A percentile compares a stretch with the other conserved stretches of the same genome.
phyloP scores from a whole-genome alignment of 768 basidiomycete genomes.

The Tylopilus vinaceipallidus region DNA sequence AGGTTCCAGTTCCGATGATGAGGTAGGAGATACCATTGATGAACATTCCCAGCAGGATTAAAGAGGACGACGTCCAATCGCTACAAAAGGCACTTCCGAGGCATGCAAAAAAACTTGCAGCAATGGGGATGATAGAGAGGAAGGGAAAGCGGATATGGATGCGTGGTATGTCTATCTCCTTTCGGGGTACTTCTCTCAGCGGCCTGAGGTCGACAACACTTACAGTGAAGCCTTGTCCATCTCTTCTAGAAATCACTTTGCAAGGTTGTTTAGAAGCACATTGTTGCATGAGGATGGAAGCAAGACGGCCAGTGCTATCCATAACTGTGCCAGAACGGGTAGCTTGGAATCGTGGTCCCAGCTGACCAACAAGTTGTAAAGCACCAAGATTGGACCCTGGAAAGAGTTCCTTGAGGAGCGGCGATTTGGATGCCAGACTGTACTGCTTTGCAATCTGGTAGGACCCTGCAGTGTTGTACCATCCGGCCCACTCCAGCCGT shows the following conservation, averaged over 20 bases:
- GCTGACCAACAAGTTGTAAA: not conserved
- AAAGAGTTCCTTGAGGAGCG: not conserved
- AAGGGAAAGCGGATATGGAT: not conserved
- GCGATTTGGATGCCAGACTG: conserved; percentile 16
- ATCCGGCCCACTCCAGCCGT: too few species aligned
- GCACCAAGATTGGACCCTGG: too few species aligned
- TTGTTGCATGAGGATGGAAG: conserved; percentile 2
- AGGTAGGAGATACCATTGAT: conserved; percentile 25
- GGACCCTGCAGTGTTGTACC: conserved; percentile 32
- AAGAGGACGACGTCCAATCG: conserved; percentile 27
- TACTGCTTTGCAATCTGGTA: conserved; percentile 26
- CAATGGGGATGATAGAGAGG: conserved; percentile 16
- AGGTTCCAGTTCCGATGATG: conserved; percentile 17
- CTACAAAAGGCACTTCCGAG: conserved; percentile 13
- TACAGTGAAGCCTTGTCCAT: not conserved
- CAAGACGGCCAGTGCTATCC: conserved; percentile 3
- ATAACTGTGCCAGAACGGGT: not conserved
- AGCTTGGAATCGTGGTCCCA: conserved; percentile 2
- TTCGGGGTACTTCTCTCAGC: not conserved
- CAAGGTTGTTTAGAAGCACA: not conserved
- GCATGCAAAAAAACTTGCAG: conserved; percentile 17
- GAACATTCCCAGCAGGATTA: conserved; percentile 28
- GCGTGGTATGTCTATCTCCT: not conserved
- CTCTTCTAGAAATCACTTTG: not conserved
- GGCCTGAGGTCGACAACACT: not conserved